Evolutionary conservation across 1,284 basidiomycete species (phyloP).

Genomic region (Ganoderma boninense): DNA sequence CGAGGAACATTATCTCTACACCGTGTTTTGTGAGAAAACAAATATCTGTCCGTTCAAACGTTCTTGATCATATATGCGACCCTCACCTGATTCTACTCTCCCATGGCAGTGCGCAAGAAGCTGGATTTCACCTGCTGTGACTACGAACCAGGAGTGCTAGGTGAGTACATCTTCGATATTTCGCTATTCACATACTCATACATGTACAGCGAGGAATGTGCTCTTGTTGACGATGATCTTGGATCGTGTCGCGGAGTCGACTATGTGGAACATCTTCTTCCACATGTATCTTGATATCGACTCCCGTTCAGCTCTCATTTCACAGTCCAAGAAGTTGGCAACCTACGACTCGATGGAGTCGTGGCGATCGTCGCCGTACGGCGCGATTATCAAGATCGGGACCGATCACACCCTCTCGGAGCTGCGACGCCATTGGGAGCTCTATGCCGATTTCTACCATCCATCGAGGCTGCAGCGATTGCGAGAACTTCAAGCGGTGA

Average conservation of each 20-base stretch:
- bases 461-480: slow-evolving; percentile 21
- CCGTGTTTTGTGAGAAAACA: slow-evolving; percentile 39
- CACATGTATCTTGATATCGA: slow-evolving; percentile 58
- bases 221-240: slow-evolving; percentile 47
- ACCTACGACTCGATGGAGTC: slow-evolving; percentile 45
- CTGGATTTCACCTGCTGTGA: slow-evolving; percentile 71
- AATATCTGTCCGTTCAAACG: slow-evolving; percentile 25
- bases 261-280: slow-evolving; percentile 67
- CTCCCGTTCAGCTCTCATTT: slow-evolving; percentile 48
- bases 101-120: slow-evolving; percentile 43
- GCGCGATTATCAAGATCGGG: slow-evolving; percentile 46
- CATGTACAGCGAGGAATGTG: slow-evolving; percentile 49
- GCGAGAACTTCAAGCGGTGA: slow-evolving; percentile 31
- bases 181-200: neutral
- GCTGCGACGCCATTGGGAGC: slow-evolving; percentile 52
- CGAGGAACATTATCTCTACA: slow-evolving; percentile 64
- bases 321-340: slow-evolving; percentile 55
- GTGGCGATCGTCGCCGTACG: slow-evolving; percentile 56
- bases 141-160: slow-evolving; percentile 62
- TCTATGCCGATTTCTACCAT: slow-evolving; percentile 25
- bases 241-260: slow-evolving; percentile 35
- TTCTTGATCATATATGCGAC: neutral
- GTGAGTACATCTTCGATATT: slow-evolving; percentile 40
- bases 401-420: slow-evolving; percentile 50
- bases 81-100: neutral